phyloP scores from a whole-genome alignment of 2,329 filamentous ascomycete genomes.

The Colletotrichum acutatum region DNA sequence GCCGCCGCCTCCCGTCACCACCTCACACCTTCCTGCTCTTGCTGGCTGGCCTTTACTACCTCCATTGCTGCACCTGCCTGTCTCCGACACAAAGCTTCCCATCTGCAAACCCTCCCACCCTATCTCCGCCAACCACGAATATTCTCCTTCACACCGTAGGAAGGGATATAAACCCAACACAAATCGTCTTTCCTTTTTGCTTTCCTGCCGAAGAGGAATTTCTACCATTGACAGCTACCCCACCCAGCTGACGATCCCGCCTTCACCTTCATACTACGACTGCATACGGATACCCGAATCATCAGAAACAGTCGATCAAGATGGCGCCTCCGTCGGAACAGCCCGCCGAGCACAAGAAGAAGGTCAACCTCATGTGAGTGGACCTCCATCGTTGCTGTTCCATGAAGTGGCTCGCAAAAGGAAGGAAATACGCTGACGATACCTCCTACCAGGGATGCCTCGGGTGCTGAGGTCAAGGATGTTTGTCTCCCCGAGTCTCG shows the following conservation, averaged over 20 bases:
- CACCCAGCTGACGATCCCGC: slow-evolving; percentile 32
- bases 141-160: slow-evolving; percentile 8
- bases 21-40: background rate
- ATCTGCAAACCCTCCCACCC: slow-evolving; percentile 24
- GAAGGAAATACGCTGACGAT: slow-evolving; percentile 48
- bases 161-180: slow-evolving; percentile 16
- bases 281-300: slow-evolving; percentile 21
- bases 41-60: slow-evolving; percentile 28
- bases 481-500: slow-evolving; percentile 61
- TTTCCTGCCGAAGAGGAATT: background rate
- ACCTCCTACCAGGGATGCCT: slow-evolving; percentile 75
- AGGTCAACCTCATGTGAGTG: slow-evolving; percentile 84
- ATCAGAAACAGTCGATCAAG: slow-evolving; percentile 51
- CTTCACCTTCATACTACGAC: slow-evolving; percentile 13
- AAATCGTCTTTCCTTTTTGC: slow-evolving; percentile 9
- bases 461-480: slow-evolving; percentile 86
- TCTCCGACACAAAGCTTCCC: slow-evolving; percentile 30
- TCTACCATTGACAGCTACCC: slow-evolving; percentile 19
- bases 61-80: slow-evolving; percentile 16
- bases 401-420: slow-evolving; percentile 5
- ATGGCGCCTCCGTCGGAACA: slow-evolving; percentile 75
- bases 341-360: slow-evolving; percentile 73
- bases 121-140: slow-evolving; percentile 34
- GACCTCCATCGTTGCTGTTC: background rate
- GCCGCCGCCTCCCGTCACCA: slow-evolving; percentile 32